Conservation (phyloP, 1,139 yeast species). For the Scheffersomyces lignicola region DNA sequence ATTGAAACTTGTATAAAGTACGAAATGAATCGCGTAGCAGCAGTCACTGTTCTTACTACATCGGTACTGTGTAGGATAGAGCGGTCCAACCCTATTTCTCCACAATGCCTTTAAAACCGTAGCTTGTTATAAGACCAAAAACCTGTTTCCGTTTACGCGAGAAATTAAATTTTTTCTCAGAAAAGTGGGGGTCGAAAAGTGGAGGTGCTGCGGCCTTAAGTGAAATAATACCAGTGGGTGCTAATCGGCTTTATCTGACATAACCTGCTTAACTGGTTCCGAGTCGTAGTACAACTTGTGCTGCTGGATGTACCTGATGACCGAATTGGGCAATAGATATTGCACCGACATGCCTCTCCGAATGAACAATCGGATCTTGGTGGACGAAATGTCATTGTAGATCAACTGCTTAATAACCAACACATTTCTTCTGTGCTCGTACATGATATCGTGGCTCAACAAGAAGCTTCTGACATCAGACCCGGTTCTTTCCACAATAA, state of each 20-base stretch:
- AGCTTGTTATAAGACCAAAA: no score
- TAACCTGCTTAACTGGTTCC: conserved; percentile 92
- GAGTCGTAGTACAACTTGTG: conserved; percentile 84
- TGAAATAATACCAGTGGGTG: background rate
- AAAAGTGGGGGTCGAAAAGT: no score
- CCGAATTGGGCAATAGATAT: conserved; percentile 89
- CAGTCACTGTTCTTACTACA: no score
- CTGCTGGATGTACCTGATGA: conserved; percentile 91
- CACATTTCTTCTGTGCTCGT: conserved; percentile 91
- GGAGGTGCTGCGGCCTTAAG: background rate
- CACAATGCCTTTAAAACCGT: no score
- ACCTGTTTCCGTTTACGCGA: no score
- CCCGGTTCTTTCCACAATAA: conserved; percentile 96
- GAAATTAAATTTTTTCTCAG: no score
- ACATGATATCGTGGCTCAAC: conserved; percentile 93
- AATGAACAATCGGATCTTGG: conserved; percentile 87
- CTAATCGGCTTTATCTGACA: conserved; percentile 53
- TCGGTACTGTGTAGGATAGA: no score
- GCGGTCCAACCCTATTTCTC: no score
- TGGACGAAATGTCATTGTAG: conserved; percentile 92
- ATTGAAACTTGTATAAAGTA: no score
- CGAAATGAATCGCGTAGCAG: no score
- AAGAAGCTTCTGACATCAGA: conserved; percentile 91
- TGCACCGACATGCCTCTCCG: conserved; percentile 97
- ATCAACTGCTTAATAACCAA: conserved; percentile 93